A percentile compares a stretch with the other conserved stretches of the same genome.
phyloP scores from a whole-genome alignment of 169 alveolate species.

The Plasmodium gonderi region DNA sequence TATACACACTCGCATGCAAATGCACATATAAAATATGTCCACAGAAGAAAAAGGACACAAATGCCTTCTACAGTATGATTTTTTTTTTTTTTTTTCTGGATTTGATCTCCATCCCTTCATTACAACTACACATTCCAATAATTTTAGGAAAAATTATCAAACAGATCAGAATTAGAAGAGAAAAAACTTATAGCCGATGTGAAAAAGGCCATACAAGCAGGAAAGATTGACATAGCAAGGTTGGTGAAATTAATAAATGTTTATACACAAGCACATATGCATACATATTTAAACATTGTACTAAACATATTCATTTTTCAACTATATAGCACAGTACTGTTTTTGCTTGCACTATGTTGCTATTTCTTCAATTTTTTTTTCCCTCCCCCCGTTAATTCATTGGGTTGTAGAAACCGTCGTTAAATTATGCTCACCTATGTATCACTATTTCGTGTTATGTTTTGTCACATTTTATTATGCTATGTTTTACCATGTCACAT shows the following conservation, averaged over 20 bases:
- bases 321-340: not conserved
- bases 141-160: conserved; percentile 65
- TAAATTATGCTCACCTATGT: too few species aligned
- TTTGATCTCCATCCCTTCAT: not conserved
- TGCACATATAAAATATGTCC: not conserved
- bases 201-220: conserved; percentile 69
- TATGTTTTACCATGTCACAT: not conserved
- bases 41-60: not conserved
- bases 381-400: too few species aligned
- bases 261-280: not conserved
- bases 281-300: not conserved
- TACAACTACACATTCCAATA: not conserved
- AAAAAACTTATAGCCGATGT: conserved; percentile 38
- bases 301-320: not conserved
- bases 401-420: too few species aligned
- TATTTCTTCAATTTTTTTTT: not conserved
- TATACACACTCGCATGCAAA: not conserved
- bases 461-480: not conserved
- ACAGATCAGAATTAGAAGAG: conserved; percentile 61
- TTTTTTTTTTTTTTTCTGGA: not conserved
- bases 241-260: not conserved
- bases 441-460: not conserved
- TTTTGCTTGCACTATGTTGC: not conserved
- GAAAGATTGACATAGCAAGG: conserved; percentile 70
- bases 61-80: not conserved